These are phyloP conservation scores for Avena eriantha DNA, from an alignment of 176 grass and related monocot genomes.

Conservation along the genomic window DNA sequence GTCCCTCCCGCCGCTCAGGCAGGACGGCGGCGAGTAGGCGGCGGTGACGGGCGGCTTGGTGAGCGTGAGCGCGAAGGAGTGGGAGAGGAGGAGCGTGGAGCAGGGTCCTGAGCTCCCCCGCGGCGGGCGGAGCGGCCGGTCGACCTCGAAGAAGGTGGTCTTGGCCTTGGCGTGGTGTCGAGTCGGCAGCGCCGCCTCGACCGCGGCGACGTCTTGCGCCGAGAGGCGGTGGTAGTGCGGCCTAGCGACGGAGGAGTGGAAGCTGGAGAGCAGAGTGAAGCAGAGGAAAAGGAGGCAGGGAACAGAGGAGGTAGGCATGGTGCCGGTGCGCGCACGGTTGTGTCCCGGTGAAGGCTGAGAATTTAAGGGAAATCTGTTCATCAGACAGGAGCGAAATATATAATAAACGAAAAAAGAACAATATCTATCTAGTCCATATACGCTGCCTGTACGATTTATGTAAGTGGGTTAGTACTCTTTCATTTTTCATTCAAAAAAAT, in stretches of 20 bases:
- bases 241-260: not conserved
- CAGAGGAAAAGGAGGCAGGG: conserved; percentile 29
- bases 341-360: conserved; percentile 1
- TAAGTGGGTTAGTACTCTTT: too few species aligned
- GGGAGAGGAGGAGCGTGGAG: conserved; percentile 66
- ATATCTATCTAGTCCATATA: conserved; percentile 21
- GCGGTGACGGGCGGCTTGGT: conserved; percentile 60
- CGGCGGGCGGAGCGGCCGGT: conserved; percentile 60
- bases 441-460: too few species aligned
- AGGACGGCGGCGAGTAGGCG: conserved; percentile 60
- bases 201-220: conserved; percentile 32
- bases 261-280: conserved; percentile 33
- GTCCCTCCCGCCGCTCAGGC: conserved; percentile 16
- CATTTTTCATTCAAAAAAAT: too few species aligned
- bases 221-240: conserved; percentile 41
- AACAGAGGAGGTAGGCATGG: conserved; percentile 48
- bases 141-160: conserved; percentile 81
- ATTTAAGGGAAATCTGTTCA: conserved; percentile 33
- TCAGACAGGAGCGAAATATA: too few species aligned
- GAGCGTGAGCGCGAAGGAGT: conserved; percentile 71
- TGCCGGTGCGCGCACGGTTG: conserved; percentile 30
- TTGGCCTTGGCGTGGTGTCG: conserved; percentile 1
- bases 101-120: conserved; percentile 51
- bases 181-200: conserved; percentile 34
- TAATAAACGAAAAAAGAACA: not conserved